Conservation (phyloP, 345 rosid genomes). For the Citrus mangshanensis region DNA sequence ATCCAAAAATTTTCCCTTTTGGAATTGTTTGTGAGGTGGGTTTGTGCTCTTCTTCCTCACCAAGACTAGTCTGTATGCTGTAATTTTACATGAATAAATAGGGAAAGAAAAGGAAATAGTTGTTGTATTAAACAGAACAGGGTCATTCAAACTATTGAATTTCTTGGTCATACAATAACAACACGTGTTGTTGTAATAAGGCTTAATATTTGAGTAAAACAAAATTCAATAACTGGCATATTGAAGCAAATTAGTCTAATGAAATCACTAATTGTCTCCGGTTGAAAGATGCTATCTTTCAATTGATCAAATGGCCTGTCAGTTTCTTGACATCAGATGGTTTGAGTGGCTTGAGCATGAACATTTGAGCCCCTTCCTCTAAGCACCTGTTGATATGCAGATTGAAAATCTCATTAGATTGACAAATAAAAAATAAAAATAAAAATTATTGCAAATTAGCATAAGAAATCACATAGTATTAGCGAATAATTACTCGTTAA, state of each 20-base stretch:
- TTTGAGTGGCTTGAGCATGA: conserved; percentile 84
- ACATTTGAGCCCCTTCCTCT: conserved; percentile 86
- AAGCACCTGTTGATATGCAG: conserved; percentile 46
- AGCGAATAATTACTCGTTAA: conserved; percentile 47
- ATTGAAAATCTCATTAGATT: not conserved
- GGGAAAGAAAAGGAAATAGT: not conserved
- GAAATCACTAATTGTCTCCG: not conserved
- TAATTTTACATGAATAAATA: not conserved
- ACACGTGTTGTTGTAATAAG: not conserved
- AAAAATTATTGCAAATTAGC: not conserved
- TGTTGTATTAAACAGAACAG: not conserved
- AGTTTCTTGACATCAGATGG: conserved; percentile 66
- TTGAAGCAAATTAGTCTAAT: not conserved
- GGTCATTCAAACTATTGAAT: not conserved
- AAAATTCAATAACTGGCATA: not conserved
- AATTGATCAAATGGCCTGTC: conserved; percentile 46
- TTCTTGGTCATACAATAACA: not conserved
- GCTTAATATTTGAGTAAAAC: not conserved
- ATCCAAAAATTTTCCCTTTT: not conserved
- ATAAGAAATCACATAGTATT: not conserved
- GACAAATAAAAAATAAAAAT: not conserved
- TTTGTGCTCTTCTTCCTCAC: not conserved
- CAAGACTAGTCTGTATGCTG: not conserved
- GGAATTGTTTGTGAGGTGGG: not conserved
- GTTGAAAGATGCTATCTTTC: not conserved